A percentile compares a stretch with the other conserved stretches of the same genome.
phyloP scores from a whole-genome alignment of 306 rosid genomes.

The Vigna angularis region DNA sequence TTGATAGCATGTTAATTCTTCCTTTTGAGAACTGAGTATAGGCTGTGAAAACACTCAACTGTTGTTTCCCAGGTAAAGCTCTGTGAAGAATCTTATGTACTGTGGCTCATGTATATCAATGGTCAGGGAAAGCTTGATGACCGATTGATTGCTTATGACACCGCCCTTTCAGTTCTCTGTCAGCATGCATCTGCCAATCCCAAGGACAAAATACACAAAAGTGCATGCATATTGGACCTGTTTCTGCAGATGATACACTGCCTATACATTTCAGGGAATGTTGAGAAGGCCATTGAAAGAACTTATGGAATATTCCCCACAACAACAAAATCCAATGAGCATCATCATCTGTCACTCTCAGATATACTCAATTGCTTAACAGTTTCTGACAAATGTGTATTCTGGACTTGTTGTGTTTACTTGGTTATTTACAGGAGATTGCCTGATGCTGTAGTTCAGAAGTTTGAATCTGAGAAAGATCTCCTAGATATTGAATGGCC shows the following conservation, averaged over 20 bases:
- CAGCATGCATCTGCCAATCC: slow-evolving; percentile 53
- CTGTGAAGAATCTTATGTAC: slow-evolving; percentile 75
- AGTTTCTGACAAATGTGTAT: slow-evolving; percentile 88
- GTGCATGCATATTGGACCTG: slow-evolving; percentile 89
- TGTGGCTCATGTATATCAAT: slow-evolving; percentile 94
- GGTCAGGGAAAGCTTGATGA: slow-evolving; percentile 74
- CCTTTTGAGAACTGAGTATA: slow-evolving; percentile 44
- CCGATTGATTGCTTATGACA: slow-evolving; percentile 69
- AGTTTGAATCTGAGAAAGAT: slow-evolving; percentile 87
- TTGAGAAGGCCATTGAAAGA: slow-evolving; percentile 75
- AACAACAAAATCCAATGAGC: slow-evolving; percentile 57
- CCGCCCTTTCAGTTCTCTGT: slow-evolving; percentile 75
- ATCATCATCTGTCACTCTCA: slow-evolving; percentile 55
- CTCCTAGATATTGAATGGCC: slow-evolving; percentile 84
- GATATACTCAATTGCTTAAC: slow-evolving; percentile 78
- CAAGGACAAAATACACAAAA: slow-evolving; percentile 56
- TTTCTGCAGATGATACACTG: slow-evolving; percentile 88
- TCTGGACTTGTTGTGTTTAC: slow-evolving; percentile 93
- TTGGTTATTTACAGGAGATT: slow-evolving; percentile 91
- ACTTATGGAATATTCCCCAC: slow-evolving; percentile 57
- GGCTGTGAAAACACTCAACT: slow-evolving; percentile 58
- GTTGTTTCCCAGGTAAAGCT: slow-evolving; percentile 75
- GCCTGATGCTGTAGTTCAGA: slow-evolving; percentile 77
- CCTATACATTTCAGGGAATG: slow-evolving; percentile 87
- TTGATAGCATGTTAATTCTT: slow-evolving; percentile 34